A percentile compares a stretch with the other conserved stretches of the same genome.
These are phyloP conservation scores for Cryptosporidium canis DNA, from an alignment of 169 alveolate species.

Conservation along the genomic window DNA sequence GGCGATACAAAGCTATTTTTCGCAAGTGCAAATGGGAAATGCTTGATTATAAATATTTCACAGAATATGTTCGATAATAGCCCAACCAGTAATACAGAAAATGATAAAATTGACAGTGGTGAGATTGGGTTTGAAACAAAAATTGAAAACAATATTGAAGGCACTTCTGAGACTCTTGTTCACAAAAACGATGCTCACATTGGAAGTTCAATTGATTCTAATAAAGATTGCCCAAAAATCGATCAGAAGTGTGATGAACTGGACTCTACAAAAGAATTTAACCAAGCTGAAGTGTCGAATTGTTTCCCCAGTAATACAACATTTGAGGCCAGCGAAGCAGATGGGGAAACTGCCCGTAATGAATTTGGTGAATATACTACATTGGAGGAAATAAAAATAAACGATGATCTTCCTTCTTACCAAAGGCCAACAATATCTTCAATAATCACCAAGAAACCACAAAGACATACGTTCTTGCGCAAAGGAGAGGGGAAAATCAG, in stretches of 20 bases:
- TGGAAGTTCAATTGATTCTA: not conserved
- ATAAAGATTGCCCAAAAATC: not conserved
- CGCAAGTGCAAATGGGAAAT: conserved; percentile 27
- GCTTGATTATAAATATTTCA: conserved; percentile 2
- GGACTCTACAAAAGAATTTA: not conserved
- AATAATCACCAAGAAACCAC: not conserved
- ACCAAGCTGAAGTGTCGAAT: not conserved
- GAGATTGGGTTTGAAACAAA: conserved; percentile 5
- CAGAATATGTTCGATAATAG: not conserved
- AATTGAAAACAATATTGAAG: not conserved
- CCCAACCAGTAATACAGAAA: not conserved
- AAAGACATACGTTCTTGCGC: conserved; percentile 21
- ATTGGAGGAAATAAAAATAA: not conserved
- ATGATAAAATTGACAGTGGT: not conserved
- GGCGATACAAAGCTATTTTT: conserved; percentile 31
- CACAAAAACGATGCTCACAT: not conserved
- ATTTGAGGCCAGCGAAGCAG: conserved; percentile 27
- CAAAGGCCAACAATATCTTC: conserved; percentile 51
- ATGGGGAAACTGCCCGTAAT: not conserved
- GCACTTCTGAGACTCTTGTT: not conserved
- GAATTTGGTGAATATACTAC: not conserved
- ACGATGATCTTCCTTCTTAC: conserved; percentile 9
- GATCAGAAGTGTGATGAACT: not conserved
- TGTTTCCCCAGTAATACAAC: conserved; percentile 25
- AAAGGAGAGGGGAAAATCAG: conserved; percentile 63